Percentiles rank a stretch among this genome's conserved stretches.
phyloP scores from a whole-genome alignment of 306 rosid species.

The Mimosa bimucronata region DNA sequence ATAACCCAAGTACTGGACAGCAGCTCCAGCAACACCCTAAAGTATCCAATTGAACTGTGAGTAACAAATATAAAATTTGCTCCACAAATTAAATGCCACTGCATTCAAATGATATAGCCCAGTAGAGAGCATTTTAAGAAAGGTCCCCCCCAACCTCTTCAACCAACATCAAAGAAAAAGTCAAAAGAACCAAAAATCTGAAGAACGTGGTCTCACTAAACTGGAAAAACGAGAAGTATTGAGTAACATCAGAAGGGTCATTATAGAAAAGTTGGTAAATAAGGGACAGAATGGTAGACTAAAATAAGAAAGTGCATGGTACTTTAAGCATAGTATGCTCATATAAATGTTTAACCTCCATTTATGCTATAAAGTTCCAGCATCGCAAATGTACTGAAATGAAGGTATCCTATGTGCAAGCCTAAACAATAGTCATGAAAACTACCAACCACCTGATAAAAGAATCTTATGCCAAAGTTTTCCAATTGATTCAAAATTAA shows the following conservation, averaged over 20 bases:
- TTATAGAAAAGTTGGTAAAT: constrained; percentile 1
- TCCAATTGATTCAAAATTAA: background rate
- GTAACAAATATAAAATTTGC: constrained; percentile 29
- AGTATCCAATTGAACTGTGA: constrained; percentile 48
- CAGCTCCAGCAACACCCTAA: constrained; percentile 89
- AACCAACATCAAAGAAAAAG: constrained; percentile 21
- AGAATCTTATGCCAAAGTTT: background rate
- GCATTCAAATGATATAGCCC: constrained; percentile 28
- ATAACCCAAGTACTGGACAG: constrained; percentile 88
- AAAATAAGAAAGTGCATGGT: background rate
- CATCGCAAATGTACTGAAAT: background rate
- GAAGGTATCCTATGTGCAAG: constrained; percentile 18
- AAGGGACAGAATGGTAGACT: background rate
- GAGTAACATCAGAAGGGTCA: background rate
- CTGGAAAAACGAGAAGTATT: constrained; percentile 1
- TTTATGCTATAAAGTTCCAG: constrained; percentile 3
- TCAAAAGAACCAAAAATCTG: constrained; percentile 24
- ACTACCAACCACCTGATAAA: background rate
- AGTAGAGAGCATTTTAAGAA: constrained; percentile 10
- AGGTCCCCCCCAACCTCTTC: constrained; percentile 6
- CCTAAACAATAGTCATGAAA: background rate
- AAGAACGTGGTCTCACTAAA: constrained; percentile 29
- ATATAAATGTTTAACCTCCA: background rate
- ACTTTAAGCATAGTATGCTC: constrained; percentile 7
- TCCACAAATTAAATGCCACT: constrained; percentile 6